A percentile compares a stretch with the other conserved stretches of the same genome.
These are phyloP conservation scores for Sphaerosporella brunnea DNA, from an alignment of 495 filamentous ascomycete species.

Conservation along the genomic window DNA sequence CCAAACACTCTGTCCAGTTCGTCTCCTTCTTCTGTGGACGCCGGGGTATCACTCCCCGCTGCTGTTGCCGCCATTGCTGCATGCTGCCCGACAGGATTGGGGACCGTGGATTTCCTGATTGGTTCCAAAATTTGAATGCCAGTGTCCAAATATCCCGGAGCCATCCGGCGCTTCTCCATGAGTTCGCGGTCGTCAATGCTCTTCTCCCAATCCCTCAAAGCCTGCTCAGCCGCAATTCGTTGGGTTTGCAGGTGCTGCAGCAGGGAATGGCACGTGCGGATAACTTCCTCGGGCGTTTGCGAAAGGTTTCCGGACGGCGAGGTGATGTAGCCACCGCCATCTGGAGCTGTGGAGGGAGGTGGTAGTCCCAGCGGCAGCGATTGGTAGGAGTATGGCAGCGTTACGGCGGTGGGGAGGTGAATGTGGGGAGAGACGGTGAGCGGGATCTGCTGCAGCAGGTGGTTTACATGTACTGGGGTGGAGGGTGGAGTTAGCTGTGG, in stretches of 20 bases:
- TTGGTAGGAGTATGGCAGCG: conserved; percentile 90
- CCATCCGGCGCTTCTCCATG: conserved; percentile 76
- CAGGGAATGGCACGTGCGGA: conserved; percentile 17
- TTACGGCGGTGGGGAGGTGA: conserved; percentile 72
- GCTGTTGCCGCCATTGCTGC: too few species aligned
- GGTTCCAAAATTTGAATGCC: conserved; percentile 73
- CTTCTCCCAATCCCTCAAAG: conserved; percentile 53
- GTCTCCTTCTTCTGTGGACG: conserved; percentile 35
- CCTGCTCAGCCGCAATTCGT: conserved; percentile 44
- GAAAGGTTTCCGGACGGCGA: conserved; percentile 20
- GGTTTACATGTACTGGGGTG: conserved; percentile 36
- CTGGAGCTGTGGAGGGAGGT: conserved; percentile 45
- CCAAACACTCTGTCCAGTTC: conserved; percentile 87
- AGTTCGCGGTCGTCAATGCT: conserved; percentile 57
- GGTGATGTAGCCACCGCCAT: conserved; percentile 19
- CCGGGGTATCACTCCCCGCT: conserved; percentile 32
- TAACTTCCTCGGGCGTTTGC: conserved; percentile 25
- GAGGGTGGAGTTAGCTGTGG: not conserved
- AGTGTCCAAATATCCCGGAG: conserved; percentile 87
- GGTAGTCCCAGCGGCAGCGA: conserved; percentile 70
- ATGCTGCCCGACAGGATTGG: too few species aligned
- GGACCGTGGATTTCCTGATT: conserved; percentile 30
- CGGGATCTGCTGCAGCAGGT: conserved; percentile 77
- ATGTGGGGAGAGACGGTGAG: conserved; percentile 90
- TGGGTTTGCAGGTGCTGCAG: conserved; percentile 54